Conservation (phyloP, 768 basidiomycete species). For the Chiua virens region DNA sequence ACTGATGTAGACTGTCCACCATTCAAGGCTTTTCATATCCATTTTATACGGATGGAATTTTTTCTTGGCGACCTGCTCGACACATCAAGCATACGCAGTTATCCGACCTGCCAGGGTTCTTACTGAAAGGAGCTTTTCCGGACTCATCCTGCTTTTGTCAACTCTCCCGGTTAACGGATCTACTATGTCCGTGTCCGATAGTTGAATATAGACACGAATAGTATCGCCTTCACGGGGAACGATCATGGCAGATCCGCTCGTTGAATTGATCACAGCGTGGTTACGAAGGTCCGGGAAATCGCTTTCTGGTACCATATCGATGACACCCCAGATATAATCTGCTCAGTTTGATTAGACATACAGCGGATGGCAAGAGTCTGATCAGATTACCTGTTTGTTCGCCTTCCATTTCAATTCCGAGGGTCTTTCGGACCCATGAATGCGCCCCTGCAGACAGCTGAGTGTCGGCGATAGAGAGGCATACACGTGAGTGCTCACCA, state of each 20-base stretch:
- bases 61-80: slow-evolving; percentile 49
- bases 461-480: neutral
- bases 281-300: slow-evolving; percentile 78
- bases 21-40: slow-evolving; percentile 49
- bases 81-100: neutral
- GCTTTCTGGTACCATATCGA: slow-evolving; percentile 70
- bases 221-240: slow-evolving; percentile 72
- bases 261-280: slow-evolving; percentile 63
- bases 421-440: slow-evolving; percentile 46
- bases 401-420: slow-evolving; percentile 47
- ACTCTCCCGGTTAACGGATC: slow-evolving; percentile 49
- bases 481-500: slow-evolving; percentile 18
- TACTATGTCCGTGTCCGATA: slow-evolving; percentile 48
- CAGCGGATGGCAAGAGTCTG: neutral
- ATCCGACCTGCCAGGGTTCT: neutral
- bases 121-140: slow-evolving; percentile 55
- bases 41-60: slow-evolving; percentile 58
- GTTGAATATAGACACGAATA: slow-evolving; percentile 70
- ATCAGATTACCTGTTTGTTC: slow-evolving; percentile 40
- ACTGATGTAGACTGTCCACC: slow-evolving; percentile 79
- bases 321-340: slow-evolving; percentile 82
- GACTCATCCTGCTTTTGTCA: slow-evolving; percentile 51
- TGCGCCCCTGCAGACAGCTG: slow-evolving; percentile 35
- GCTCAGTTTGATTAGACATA: slow-evolving; percentile 18
- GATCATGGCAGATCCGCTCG: slow-evolving; percentile 66